Conservation (phyloP, 1,284 basidiomycete species). For the Ganoderma boninense region DNA sequence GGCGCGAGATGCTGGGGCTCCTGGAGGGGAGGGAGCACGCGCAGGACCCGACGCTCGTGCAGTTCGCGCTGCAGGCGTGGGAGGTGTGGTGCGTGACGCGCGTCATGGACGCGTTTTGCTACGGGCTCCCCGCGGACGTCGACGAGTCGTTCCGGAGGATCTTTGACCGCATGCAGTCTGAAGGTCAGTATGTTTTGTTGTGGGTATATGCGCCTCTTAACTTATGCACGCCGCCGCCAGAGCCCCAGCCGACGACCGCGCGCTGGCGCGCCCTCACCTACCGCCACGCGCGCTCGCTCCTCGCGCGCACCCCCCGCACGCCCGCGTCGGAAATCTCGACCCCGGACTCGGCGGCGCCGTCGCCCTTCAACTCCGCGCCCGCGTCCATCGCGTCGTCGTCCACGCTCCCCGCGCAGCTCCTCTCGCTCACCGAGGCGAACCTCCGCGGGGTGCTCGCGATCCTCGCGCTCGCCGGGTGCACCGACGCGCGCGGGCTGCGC, state of each 20-base stretch:
- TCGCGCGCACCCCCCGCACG: slow-evolving; percentile 29
- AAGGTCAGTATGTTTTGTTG: slow-evolving; percentile 37
- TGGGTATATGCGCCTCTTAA: neutral
- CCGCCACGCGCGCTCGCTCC: slow-evolving; percentile 41
- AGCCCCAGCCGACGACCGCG: slow-evolving; percentile 48
- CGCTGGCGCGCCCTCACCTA: slow-evolving; percentile 49
- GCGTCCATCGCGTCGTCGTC: slow-evolving; percentile 30
- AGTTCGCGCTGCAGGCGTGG: slow-evolving; percentile 52
- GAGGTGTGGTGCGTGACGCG: slow-evolving; percentile 46
- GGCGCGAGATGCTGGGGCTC: slow-evolving; percentile 41
- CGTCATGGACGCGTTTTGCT: slow-evolving; percentile 47
- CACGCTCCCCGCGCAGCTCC: slow-evolving; percentile 23
- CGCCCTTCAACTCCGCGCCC: slow-evolving; percentile 37
- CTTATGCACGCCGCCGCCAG: slow-evolving; percentile 30
- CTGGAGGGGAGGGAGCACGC: slow-evolving; percentile 42
- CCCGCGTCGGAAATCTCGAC: slow-evolving; percentile 25
- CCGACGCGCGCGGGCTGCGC: slow-evolving; percentile 40
- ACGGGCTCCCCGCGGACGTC: slow-evolving; percentile 44
- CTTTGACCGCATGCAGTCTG: slow-evolving; percentile 47
- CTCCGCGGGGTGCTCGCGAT: slow-evolving; percentile 46
- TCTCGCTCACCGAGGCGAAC: slow-evolving; percentile 37
- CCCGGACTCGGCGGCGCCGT: slow-evolving; percentile 32
- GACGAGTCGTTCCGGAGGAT: slow-evolving; percentile 43
- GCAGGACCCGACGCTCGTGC: slow-evolving; percentile 47
- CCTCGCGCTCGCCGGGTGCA: slow-evolving; percentile 45